Evolutionary conservation across 352 stramenopile species (phyloP).

Genomic region (Phytophthora palmivora): DNA sequence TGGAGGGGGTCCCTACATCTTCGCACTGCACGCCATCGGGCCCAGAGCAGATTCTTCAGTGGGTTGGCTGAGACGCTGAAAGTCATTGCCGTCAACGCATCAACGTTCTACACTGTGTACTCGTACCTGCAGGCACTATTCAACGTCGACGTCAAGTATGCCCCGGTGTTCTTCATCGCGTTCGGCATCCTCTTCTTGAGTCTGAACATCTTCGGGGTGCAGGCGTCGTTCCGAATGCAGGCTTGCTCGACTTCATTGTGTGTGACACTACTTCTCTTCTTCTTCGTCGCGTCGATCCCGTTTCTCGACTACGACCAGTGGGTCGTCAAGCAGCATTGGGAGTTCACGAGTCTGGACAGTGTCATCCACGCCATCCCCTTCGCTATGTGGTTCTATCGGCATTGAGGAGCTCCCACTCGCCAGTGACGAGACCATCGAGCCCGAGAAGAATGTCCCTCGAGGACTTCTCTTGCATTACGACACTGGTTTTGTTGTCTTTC

Average conservation of each 20-base stretch:
- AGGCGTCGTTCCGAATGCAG: conserved; percentile 71
- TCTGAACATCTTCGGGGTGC: conserved; percentile 70
- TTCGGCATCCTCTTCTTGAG: conserved; percentile 64
- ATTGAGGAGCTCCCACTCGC: conserved; percentile 74
- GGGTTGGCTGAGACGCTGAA: conserved; percentile 77
- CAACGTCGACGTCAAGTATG: conserved; percentile 45
- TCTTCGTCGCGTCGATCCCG: conserved; percentile 61
- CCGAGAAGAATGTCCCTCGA: conserved; percentile 71
- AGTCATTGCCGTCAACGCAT: conserved; percentile 60
- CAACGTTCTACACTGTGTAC: conserved; percentile 61
- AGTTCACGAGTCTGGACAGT: conserved; percentile 55
- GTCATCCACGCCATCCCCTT: conserved; percentile 66
- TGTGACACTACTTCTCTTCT: conserved; percentile 57
- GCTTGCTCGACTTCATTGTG: conserved; percentile 63
- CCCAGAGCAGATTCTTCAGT: conserved; percentile 47
- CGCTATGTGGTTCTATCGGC: conserved; percentile 57
- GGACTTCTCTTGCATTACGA: conserved; percentile 65
- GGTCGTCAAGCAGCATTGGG: conserved; percentile 59
- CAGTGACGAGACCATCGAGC: conserved; percentile 78
- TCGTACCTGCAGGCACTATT: conserved; percentile 46
- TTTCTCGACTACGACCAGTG: conserved; percentile 65
- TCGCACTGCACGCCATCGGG: conserved; percentile 70
- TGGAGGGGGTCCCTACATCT: conserved; percentile 74
- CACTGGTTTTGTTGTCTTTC: conserved; percentile 67
- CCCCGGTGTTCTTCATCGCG: conserved; percentile 57